These are phyloP conservation scores for Heliophila coronopifolia DNA, from an alignment of 441 rosid genomes.

Conservation along the genomic window DNA sequence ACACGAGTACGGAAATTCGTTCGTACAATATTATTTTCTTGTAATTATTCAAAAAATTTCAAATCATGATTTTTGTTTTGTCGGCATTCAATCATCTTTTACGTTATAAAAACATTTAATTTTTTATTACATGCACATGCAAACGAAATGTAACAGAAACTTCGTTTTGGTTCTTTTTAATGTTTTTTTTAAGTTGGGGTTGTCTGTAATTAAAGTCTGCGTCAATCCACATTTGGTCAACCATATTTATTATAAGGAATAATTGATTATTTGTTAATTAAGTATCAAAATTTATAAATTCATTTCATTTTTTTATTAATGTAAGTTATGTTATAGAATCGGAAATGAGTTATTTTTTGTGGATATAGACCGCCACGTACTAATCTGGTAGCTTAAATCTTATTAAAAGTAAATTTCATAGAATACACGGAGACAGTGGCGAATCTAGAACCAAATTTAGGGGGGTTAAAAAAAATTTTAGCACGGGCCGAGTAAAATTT, in stretches of 20 bases:
- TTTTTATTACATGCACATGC: slow-evolving; percentile 23
- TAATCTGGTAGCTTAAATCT: too few relatives aligned
- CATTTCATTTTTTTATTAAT: background rate
- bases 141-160: slow-evolving; percentile 29
- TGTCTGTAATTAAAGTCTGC: slow-evolving; percentile 8
- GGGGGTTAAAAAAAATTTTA: too few relatives aligned
- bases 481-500: too few relatives aligned
- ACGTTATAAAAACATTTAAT: slow-evolving; percentile 18
- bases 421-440: too few relatives aligned
- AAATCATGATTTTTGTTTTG: too few relatives aligned
- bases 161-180: slow-evolving; percentile 15
- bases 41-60: slow-evolving; percentile 11
- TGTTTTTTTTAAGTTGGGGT: slow-evolving; percentile 2
- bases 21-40: slow-evolving; percentile 7
- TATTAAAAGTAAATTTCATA: too few relatives aligned
- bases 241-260: background rate
- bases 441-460: too few relatives aligned
- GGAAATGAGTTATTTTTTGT: too few relatives aligned
- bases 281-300: background rate
- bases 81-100: slow-evolving; percentile 9
- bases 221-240: slow-evolving; percentile 18
- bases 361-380: too few relatives aligned
- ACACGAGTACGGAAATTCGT: slow-evolving; percentile 25
- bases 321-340: too few relatives aligned
- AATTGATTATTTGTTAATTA: slow-evolving; percentile 2